Conservation (phyloP, 2,329 filamentous ascomycete species). For the Myriosclerotinia duriaeana region DNA sequence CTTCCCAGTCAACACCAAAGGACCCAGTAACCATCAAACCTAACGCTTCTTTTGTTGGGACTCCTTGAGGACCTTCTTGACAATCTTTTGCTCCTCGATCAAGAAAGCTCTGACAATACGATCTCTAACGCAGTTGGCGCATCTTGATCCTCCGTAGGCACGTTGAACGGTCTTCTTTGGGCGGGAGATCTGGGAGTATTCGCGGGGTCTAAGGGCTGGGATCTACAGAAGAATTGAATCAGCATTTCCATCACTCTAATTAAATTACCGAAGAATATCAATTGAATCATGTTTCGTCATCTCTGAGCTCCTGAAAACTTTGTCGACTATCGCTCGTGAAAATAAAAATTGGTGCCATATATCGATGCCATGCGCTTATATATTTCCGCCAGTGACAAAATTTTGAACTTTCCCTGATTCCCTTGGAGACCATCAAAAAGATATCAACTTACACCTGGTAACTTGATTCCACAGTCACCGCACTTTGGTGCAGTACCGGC, state of each 20-base stretch:
- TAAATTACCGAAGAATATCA: background rate
- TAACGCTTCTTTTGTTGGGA: slow-evolving; percentile 65
- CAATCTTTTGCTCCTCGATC: slow-evolving; percentile 99
- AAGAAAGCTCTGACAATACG: slow-evolving; percentile 97
- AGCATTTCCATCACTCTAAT: slow-evolving; percentile 34
- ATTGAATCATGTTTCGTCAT: background rate
- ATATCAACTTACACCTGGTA: slow-evolving; percentile 82
- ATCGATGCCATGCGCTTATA: slow-evolving; percentile 1
- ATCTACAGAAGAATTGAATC: slow-evolving; percentile 54
- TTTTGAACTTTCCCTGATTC: background rate
- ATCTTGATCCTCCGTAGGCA: slow-evolving; percentile 97
- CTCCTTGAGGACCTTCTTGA: slow-evolving; percentile 99
- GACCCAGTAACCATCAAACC: slow-evolving; percentile 36
- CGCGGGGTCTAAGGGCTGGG: slow-evolving; percentile 94
- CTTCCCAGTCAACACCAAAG: slow-evolving; percentile 40
- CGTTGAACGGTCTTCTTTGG: slow-evolving; percentile 99
- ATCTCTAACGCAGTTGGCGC: slow-evolving; percentile 98
- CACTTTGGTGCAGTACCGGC: slow-evolving; percentile 97
- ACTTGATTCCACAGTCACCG: slow-evolving; percentile 97
- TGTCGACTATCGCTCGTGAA: background rate
- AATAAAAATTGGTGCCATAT: background rate
- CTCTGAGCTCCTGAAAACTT: background rate
- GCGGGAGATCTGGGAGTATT: slow-evolving; percentile 96
- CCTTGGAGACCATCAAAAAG: slow-evolving; percentile 13
- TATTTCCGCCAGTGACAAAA: background rate